Conservation (phyloP, 345 rosid species). For the Turritis glabra region DNA sequence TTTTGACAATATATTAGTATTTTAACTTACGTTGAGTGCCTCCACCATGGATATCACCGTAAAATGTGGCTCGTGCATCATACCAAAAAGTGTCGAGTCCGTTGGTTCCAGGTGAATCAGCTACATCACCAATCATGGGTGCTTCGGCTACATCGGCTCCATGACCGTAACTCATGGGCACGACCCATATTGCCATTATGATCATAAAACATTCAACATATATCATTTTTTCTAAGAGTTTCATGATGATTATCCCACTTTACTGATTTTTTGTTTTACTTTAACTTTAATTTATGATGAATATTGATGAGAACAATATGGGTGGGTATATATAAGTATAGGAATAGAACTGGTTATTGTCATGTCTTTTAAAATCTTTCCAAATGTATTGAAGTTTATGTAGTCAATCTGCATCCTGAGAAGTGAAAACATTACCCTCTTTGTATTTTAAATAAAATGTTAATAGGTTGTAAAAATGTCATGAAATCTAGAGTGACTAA, state of each 20-base stretch:
- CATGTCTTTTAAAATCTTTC: not conserved
- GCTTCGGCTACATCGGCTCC: not conserved
- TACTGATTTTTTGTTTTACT: not conserved
- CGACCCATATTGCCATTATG: not conserved
- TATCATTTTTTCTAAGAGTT: not conserved
- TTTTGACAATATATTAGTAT: not conserved
- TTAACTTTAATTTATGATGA: not conserved
- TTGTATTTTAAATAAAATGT: too few relatives aligned
- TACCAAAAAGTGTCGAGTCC: slow-evolving; percentile 5
- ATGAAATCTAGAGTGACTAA: too few relatives aligned
- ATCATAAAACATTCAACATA: not conserved
- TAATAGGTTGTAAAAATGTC: too few relatives aligned
- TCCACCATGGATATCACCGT: slow-evolving; percentile 32
- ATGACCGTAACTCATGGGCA: not conserved
- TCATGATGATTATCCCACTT: not conserved
- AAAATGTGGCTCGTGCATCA: slow-evolving; percentile 33
- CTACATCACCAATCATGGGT: not conserved
- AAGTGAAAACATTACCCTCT: too few relatives aligned
- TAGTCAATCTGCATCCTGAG: too few relatives aligned
- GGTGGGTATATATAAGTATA: not conserved
- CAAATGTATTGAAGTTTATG: too few relatives aligned
- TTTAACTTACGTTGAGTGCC: slow-evolving; percentile 20
- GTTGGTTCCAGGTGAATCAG: not conserved
- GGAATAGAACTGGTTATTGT: not conserved
- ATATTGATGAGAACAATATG: not conserved